A percentile compares a stretch with the other conserved stretches of the same genome.
phyloP scores from a whole-genome alignment of 2,329 filamentous ascomycete species.

The Calcarisporium arbuscula region DNA sequence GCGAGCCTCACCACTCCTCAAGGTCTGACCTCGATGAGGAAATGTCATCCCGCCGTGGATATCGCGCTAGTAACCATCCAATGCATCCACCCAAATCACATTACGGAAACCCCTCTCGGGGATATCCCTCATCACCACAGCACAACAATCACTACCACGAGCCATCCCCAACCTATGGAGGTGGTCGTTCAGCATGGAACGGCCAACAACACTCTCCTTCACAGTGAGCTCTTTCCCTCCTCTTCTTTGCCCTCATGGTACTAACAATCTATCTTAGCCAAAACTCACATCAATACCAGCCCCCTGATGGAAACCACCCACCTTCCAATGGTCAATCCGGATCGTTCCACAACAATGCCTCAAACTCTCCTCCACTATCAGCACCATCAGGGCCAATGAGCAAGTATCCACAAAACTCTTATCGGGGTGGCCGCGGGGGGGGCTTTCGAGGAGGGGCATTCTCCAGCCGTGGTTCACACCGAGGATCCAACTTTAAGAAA shows the following conservation, averaged over 20 bases:
- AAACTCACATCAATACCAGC: conserved; percentile 55
- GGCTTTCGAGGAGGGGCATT: conserved; percentile 57
- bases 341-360: conserved; percentile 26
- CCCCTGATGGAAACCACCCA: conserved; percentile 40
- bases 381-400: conserved; percentile 52
- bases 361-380: conserved; percentile 47
- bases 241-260: conserved; percentile 4
- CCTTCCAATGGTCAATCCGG: conserved; percentile 44
- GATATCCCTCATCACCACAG: conserved; percentile 36
- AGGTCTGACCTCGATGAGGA: conserved; percentile 46
- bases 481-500: conserved; percentile 59
- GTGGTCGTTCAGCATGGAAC: conserved; percentile 32
- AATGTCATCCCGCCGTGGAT: conserved; percentile 37
- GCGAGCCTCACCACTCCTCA: conserved; percentile 32
- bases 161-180: conserved; percentile 35
- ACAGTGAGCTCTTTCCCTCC: conserved; percentile 34
- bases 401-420: conserved; percentile 40
- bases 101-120: conserved; percentile 29
- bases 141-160: conserved; percentile 37
- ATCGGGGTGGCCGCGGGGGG: conserved; percentile 44
- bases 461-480: conserved; percentile 42
- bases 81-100: conserved; percentile 30
- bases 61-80: conserved; percentile 35
- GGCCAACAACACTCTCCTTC: conserved; percentile 32
- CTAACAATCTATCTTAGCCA: conserved; percentile 36